Evolutionary conservation across 192 early-diverging fungal genomes (phyloP).

Genomic region (Polychytrium aggregatum): DNA sequence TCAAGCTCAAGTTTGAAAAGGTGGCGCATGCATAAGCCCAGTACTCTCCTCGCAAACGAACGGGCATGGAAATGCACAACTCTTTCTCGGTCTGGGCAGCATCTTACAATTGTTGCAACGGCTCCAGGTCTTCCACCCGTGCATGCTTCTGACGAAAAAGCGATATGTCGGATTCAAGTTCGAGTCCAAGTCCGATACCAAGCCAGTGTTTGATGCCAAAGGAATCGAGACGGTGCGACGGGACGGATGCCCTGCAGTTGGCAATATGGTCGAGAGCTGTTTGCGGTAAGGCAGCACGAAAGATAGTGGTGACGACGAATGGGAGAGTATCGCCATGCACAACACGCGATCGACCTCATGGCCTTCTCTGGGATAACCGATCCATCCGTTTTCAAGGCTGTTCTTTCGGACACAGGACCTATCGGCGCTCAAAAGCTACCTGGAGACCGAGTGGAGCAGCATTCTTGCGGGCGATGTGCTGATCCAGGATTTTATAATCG

Average conservation of each 20-base stretch:
- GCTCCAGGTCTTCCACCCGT: conserved; percentile 68
- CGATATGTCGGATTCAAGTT: conserved; percentile 85
- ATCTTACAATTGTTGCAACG: neutral
- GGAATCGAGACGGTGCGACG: conserved; percentile 90
- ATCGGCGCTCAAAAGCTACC: conserved; percentile 63
- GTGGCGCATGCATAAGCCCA: too few relatives aligned
- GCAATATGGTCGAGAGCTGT: conserved; percentile 64
- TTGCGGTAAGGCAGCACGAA: conserved; percentile 40
- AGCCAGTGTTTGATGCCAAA: conserved; percentile 83
- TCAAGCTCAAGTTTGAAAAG: conserved; percentile 93
- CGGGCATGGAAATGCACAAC: too few relatives aligned
- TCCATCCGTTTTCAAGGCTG: conserved; percentile 23
- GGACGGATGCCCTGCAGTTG: conserved; percentile 70
- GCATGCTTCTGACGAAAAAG: conserved; percentile 84
- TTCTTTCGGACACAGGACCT: conserved; percentile 75
- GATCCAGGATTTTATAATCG: conserved; percentile 74
- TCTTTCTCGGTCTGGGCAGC: too few relatives aligned
- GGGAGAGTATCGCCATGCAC: neutral
- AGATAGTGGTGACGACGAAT: neutral
- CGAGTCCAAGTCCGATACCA: conserved; percentile 45
- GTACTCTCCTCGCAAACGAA: too few relatives aligned
- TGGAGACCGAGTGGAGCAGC: conserved; percentile 59
- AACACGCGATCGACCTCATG: too few relatives aligned
- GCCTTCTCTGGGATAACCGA: too few relatives aligned
- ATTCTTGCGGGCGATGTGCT: conserved; percentile 57